Base-by-base conservation (phyloP, 441 rosid species). In the Pelargonium cotyledonis region DNA sequence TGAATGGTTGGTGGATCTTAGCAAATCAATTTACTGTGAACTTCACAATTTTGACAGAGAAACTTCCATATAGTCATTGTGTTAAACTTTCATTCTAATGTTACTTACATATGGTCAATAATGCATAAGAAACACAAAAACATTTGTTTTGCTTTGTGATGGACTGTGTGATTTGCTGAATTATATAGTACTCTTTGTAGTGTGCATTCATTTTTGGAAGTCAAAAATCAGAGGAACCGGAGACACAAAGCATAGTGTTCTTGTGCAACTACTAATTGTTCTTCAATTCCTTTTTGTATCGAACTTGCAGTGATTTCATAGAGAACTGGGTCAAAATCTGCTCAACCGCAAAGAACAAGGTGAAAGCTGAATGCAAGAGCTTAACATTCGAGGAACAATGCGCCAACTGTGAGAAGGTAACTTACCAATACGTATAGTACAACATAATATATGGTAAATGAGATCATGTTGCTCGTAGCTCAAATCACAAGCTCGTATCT, bases 321-420 rank as follows among this genome's bases (percentile, higher is more conserved):
- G 97, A 95, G 80, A 96, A 95, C 26, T 95, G 99, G 99, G 99
- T 95, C n/a, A 86, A 87, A 71, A 77, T 91, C 64, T 75, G 91
- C 63, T 43, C 88, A 60, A 88, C 96, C 2, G 99, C 97, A 62
- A 95, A 83, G 85, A n/a, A 77, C 55, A 91, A 90, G 84, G 92
- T 91, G 70, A 9, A 75, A 40, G 68, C 96, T n/a, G 90, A 82
- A 23, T 68, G 79, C 62, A 79, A 81, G 11, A 69, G 64, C 12
- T 19, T 68, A 49, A 38, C 75, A 26, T 79, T 91, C 31, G 80
- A 73, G 21, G 90, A 77, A 0, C 95, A 85, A 65, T 90, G 99
- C 38, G 21, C 68, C 15, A 69, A 71, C 67, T 92, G 96, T 79
- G 96, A 90, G 74, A 92, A 86, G 95, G 96, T 19, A 46, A 12